Evolutionary conservation across 2,329 filamentous ascomycete genomes (phyloP).

Genomic region (Gyromitra esculenta): DNA sequence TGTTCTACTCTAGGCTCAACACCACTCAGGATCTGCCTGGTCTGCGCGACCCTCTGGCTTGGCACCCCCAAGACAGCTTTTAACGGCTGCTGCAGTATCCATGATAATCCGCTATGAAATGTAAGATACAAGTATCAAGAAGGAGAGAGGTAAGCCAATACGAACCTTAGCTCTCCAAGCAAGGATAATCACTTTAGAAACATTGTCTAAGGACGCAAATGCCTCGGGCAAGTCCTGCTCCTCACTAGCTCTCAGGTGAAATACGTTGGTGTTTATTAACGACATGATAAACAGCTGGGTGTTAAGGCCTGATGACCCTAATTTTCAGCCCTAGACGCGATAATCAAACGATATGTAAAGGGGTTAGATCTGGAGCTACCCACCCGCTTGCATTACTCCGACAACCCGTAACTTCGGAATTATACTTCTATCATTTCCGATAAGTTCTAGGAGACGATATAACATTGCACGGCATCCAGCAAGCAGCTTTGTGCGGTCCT

Average conservation of each 20-base stretch:
- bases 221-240: not conserved
- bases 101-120: not conserved
- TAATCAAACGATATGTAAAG: not conserved
- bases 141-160: not conserved
- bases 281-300: slow-evolving; percentile 20
- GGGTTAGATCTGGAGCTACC: not conserved
- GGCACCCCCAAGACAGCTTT: slow-evolving; percentile 4
- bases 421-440: slow-evolving; percentile 5
- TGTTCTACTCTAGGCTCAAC: not conserved
- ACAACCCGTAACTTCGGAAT: slow-evolving; percentile 19
- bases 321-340: not conserved
- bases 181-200: slow-evolving; percentile 14
- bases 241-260: not conserved
- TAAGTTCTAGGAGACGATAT: slow-evolving; percentile 18
- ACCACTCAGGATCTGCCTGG: not conserved
- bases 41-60: not conserved
- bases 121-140: not conserved
- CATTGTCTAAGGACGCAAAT: not conserved
- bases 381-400: slow-evolving; percentile 25
- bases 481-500: slow-evolving; percentile 20
- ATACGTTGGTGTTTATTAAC: slow-evolving; percentile 1
- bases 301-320: not conserved
- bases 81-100: slow-evolving; percentile 5
- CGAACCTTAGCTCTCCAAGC: slow-evolving; percentile 19
- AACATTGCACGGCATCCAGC: slow-evolving; percentile 32